Evolutionary conservation across 208 protist species (phyloP).

Genomic region (Leishmania arabica): DNA sequence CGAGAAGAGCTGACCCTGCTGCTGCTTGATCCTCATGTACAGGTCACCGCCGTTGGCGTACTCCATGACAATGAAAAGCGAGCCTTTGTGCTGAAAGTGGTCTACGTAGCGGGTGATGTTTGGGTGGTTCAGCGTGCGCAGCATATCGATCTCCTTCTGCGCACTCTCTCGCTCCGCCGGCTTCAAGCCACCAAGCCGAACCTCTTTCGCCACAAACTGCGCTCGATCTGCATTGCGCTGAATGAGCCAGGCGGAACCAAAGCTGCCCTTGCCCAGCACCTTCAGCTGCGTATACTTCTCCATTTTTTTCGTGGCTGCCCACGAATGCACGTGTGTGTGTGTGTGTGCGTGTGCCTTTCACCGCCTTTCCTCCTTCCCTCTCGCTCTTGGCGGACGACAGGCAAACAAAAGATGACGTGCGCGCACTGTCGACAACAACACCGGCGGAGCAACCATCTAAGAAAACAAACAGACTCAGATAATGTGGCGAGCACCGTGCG

Average conservation of each 20-base stretch:
- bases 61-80: constrained; percentile 94
- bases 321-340: background rate
- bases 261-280: constrained; percentile 92
- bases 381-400: background rate
- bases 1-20: constrained; percentile 61
- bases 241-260: constrained; percentile 91
- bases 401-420: background rate
- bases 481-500: background rate
- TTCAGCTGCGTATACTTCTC: constrained; percentile 87
- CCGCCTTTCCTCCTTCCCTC: background rate
- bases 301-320: constrained; percentile 28
- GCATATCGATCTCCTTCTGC: constrained; percentile 90
- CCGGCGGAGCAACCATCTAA: background rate
- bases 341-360: background rate
- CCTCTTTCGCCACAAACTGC: constrained; percentile 92
- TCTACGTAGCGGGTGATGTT: constrained; percentile 93
- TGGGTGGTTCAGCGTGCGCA: constrained; percentile 84
- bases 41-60: constrained; percentile 91
- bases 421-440: background rate
- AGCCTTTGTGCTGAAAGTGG: constrained; percentile 80
- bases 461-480: background rate
- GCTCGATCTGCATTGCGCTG: constrained; percentile 72
- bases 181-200: constrained; percentile 76
- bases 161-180: constrained; percentile 80
- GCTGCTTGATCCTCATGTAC: constrained; percentile 84